Evolutionary conservation across 2,329 filamentous ascomycete species (phyloP), one percentile per base, ranked within the genome.

Genomic region (Falciphora oryzae): DNA sequence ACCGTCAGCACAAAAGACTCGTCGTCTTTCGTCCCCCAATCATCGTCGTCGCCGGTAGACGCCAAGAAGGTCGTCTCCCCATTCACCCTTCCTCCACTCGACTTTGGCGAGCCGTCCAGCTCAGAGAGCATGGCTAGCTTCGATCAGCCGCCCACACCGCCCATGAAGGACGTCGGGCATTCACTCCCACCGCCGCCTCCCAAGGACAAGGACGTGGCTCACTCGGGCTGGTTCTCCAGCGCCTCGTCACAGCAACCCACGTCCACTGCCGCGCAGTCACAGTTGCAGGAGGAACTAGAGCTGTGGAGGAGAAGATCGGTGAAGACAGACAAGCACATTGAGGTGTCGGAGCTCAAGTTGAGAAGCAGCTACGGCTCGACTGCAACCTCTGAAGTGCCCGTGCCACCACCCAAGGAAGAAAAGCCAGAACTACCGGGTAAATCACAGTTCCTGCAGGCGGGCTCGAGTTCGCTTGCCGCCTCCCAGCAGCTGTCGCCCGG

Each of bases 301-400:
- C 74, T 80, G 38, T 85, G 82, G 83, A 78, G 79, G 65, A 77
- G 83, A 63, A 79, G 83, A 59, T 83, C 82, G 18, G 73, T 79
- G 31, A 85, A 81, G 70, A 76, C 76, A 64, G 80, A 84, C 64
- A 76, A 76, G 63, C 78, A 73, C 66, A 71, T 81, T 44, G 77
- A 80, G 60, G 76, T 85, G 5, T 73, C 81, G 11, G 78, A 80
- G 65, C 77, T 85, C 62, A 81, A 81, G 66, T 74, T 85, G 64
- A 71, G 78, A 61, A 70, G 74, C 57, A 84, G 80, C 65, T 77
- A 83, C 73, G 81, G 82, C 53, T 84, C 82, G 27, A 84, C 82
- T 5, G 78, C 78, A 25, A 74, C 76, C 53, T 72, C 74, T 16
- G 64, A 69, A 57, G 61, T 68, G 32, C 67, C 65, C 64, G 25